Conservation (phyloP, 805 yeast genomes). For the Saccharomycopsis sp. region DNA sequence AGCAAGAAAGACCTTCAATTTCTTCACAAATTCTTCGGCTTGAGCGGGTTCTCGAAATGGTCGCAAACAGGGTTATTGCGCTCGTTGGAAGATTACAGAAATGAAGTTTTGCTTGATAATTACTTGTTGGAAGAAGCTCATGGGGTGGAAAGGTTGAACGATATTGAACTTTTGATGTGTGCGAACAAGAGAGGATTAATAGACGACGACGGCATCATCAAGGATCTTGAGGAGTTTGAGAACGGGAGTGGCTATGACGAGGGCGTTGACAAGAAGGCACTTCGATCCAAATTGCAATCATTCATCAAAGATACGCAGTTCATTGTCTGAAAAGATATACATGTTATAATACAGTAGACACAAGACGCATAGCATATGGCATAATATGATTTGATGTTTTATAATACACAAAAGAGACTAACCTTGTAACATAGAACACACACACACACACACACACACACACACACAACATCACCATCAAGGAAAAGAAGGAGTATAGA, state of each 20-base stretch:
- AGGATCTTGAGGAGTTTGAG: constrained; percentile 2
- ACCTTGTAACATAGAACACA: no score
- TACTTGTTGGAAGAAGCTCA: constrained; percentile 4
- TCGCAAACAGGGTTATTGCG: neutral
- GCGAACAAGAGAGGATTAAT: constrained; percentile 17
- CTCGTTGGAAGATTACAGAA: constrained; percentile 9
- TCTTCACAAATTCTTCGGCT: constrained; percentile 10
- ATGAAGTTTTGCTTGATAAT: constrained; percentile 15
- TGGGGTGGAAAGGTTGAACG: constrained; percentile 13
- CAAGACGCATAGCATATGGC: no score
- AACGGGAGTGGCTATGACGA: constrained; percentile 8
- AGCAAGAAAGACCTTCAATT: neutral
- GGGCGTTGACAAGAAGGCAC: constrained; percentile 4
- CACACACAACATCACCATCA: no score
- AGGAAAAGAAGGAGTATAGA: neutral
- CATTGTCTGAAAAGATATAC: neutral
- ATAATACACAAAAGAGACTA: no score
- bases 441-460: no score
- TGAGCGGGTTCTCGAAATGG: neutral
- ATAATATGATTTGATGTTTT: no score
- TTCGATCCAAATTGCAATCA: constrained; percentile 7
- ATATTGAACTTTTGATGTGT: constrained; percentile 11
- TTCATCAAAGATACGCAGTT: constrained; percentile 10
- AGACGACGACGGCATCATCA: constrained; percentile 3
- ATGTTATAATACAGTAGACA: no score